Base-by-base conservation (phyloP, 2,329 filamentous ascomycete species). In the Apiospora aurea region DNA sequence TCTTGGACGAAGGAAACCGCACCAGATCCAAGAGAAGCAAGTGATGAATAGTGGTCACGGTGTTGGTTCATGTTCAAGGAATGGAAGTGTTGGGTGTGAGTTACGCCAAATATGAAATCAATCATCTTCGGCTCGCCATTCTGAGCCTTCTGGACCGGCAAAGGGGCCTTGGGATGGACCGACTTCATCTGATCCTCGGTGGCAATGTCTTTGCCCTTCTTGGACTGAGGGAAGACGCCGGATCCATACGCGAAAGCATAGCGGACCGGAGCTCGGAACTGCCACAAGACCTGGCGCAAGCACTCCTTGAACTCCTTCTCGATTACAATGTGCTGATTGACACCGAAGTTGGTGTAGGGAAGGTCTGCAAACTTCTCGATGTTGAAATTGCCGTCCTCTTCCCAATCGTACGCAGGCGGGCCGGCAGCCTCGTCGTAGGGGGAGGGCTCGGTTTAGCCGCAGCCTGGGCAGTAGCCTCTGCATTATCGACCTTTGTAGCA, bases 231-330 rank as follows among this genome's bases (percentile, higher is more conserved):
- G 79, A 99, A 99, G 13, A 99, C 96, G 4, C 96, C 96, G 7
- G 96, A 98, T 29, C 96, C 96, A 80, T 99, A 99, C 1, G 96
- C 96, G 81, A 99, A 97, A 18, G 95, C 96, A 85, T 98, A 98
- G 71, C 95, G 91, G 76, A 99, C 97, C 0, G 96, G 96, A 0
- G 96, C 96, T 69, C 92, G 89, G 82, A 99, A 98, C 78, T 97
- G 90, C 89, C 95, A 96, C 29, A 98, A 86, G 75, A 98, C 93
- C 77, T 95, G 90, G 70, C 95, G 91, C 78, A 99, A 83, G 16
- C 92, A 92, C 82, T 98, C 93, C 79, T 97, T 98, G 82, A 98
- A 96, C 81, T 98, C 95, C 79, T 94, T 91, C 80, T 98, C 97
- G 79, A 98, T 97, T 73, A 94, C 88, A 87, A 98, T 97, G 83